Evolutionary conservation across 2,329 filamentous ascomycete genomes (phyloP), one percentile per base, ranked within the genome.

Genomic region (Chaetomium sp.): DNA sequence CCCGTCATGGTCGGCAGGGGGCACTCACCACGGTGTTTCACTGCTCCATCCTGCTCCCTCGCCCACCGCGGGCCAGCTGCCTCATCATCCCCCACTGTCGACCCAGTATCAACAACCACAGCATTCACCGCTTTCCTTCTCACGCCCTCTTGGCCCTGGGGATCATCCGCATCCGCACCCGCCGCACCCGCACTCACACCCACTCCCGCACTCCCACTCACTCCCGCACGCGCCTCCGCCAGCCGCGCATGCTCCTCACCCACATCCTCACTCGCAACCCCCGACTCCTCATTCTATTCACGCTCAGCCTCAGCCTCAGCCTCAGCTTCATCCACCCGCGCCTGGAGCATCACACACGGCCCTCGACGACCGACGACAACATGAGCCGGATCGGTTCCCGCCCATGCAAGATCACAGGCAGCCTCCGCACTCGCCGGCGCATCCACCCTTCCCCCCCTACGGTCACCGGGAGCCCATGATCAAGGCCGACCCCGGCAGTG

Each of bases 301-400:
- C 19, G 19, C 19, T 48, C 60, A 51, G 41, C 52, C 53, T 27
- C 55, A 62, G 55, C 61, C 61, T 33, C 62, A 61, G 32, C 12
- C 45, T 19, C 46, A 19, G 11, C 46, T 36, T 49, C 46, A 37
- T 9, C 49, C 40, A 37, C 37, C 45, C 42, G 10, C 58, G 19
- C 19, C 19, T 27, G 19, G 19, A 27, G 19, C 19, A 10, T 40
- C 48, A 32, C 66, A 67, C 51, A 63, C 63, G 50, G 63, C 67
- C 56, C 54, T 70, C 71, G 76, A 82, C 65, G 79, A 82, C 64
- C 79, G 79, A 68, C 78, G 79, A 62, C 77, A 78, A 64, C 75
- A 80, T 77, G 80, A 81, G 52, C 77, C 74, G 69, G 79, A 81
- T 62, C 71, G 74, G 54, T 80, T 76, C 65, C 72, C 76, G 66